Percentiles rank a stretch among this genome's conserved stretches.
phyloP scores from a whole-genome alignment of 345 rosid genomes.

The Corchorus capsularis region DNA sequence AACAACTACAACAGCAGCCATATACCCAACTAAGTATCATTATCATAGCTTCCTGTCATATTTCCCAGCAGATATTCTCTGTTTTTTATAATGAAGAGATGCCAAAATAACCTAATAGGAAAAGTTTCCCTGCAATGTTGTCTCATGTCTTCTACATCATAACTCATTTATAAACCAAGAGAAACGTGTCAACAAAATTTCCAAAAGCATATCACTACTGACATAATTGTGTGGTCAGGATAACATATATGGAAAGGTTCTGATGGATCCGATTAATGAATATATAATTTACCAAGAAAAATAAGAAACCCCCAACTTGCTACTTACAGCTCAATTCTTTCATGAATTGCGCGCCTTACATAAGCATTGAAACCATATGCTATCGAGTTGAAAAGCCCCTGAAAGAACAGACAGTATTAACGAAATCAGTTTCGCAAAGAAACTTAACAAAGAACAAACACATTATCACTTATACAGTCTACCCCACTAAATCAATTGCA shows the following conservation, averaged over 20 bases:
- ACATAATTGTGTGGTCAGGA: neutral
- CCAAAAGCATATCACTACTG: neutral
- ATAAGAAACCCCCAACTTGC: slow-evolving; percentile 8
- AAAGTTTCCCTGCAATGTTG: neutral
- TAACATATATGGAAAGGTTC: neutral
- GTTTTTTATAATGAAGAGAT: neutral
- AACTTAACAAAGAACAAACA: slow-evolving; percentile 3
- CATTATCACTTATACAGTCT: neutral
- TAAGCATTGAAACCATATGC: slow-evolving; percentile 95
- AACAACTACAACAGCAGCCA: slow-evolving; percentile 5
- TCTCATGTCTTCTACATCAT: neutral
- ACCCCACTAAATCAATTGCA: neutral
- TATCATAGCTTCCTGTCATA: neutral
- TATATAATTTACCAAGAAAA: neutral
- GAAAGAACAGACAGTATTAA: slow-evolving; percentile 14
- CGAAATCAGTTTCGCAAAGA: neutral
- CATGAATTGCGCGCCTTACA: slow-evolving; percentile 78
- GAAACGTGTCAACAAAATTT: neutral
- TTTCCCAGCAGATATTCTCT: slow-evolving; percentile 1
- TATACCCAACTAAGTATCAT: neutral
- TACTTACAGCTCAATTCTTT: slow-evolving; percentile 88
- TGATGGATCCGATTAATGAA: neutral
- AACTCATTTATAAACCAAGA: neutral
- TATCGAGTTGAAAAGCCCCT: slow-evolving; percentile 96
- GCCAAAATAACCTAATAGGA: neutral